Base-by-base conservation (phyloP, 805 yeast species). In the Kuraishia borneana region DNA sequence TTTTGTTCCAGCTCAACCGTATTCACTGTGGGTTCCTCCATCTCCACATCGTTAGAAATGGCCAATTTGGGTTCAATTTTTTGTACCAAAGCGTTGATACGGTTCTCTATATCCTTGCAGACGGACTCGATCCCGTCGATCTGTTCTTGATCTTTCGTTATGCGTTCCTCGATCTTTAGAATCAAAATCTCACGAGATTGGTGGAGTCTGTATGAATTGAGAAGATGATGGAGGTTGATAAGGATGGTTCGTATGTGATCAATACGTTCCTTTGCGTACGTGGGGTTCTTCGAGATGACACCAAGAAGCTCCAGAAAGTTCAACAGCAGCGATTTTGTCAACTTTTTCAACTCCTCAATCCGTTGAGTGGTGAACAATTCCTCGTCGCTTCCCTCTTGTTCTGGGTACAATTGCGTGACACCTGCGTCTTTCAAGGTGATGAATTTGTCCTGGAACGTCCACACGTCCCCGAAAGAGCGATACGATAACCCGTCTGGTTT, bases 141-240 rank as follows among this genome's bases (percentile, higher is more conserved):
- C 39, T 47, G 48, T 3, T 39, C 48, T 14, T 32, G 27, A 22
- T 54, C 52, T 17, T 78, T 80, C 4, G 54, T 48, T 33, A 64
- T 63, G 45, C 80, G 81, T 29, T 67, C 63, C 33, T 72, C 82
- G 22, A 89, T 71, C 48, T 82, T 61, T 64, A 84, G 65, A 29
- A 87, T 83, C 42, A 92, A 63, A 33, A 88, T 78, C 48, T 92
- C 98, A 34, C 96, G 66, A 3, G 95, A 81, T 51, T 92, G 98
- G 55, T 92, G 97, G 3, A 96, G 92, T 40, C 98, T 65, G 56
- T 92, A 92, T 34, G 88, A 87, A 53, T 92, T 92, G 38, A 92
- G 60, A 25, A 92, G 60, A 53, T 92, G 97, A 52, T 92, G 96
- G 42, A 92, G 76, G 50, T 92, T 92, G 50, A 89, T 80, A 34